Base-by-base conservation (phyloP, 2,329 filamentous ascomycete genomes). In the Penicillium sp. region DNA sequence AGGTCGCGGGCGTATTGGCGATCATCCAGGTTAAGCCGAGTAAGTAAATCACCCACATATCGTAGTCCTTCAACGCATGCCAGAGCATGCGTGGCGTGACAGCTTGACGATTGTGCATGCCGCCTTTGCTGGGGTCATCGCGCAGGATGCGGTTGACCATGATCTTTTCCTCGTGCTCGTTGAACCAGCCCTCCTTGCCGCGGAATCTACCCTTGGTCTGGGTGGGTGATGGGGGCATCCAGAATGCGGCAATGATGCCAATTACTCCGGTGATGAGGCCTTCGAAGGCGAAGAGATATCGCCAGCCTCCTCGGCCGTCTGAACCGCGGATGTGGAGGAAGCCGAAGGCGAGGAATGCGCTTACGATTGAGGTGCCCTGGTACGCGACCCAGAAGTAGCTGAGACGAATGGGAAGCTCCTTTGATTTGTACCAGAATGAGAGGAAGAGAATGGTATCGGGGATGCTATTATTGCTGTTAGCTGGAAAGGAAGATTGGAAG, bases 341-440 rank as follows among this genome's bases (percentile, higher is more conserved):
- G 1, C 73, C 73, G 44, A 68, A 83, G 0, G 77, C 78, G 5
- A 81, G 70, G 39, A 82, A 76, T 0, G 80, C 69, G 11, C 79
- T 67, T 1, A 80, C 68, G 18, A 81, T 81, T 1, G 72, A 67
- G 0, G 79, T 80, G 0, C 69, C 69, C 45, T 79, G 61, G 11
- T 88, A 84, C 0, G 87, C 81, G 0, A 85, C 84, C 89, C 88
- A 92, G 74, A 91, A 91, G 64, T 80, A 84, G 61, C 84, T 83
- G 16, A 92, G 74, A 1, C 89, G 82, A 10, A 82, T 80, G 0
- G 88, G 87, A 0, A 92, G 76, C 67, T 92, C 89, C 48, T 80
- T 80, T 0, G 84, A 84, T 42, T 84, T 91, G 74, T 91, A 92
- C 72, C 88, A 92, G 70, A 92, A 92, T 3, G 84, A 87, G 5